Conservation (phyloP, 176 grass and related monocot species). For the Hyparrhenia diplandra region DNA sequence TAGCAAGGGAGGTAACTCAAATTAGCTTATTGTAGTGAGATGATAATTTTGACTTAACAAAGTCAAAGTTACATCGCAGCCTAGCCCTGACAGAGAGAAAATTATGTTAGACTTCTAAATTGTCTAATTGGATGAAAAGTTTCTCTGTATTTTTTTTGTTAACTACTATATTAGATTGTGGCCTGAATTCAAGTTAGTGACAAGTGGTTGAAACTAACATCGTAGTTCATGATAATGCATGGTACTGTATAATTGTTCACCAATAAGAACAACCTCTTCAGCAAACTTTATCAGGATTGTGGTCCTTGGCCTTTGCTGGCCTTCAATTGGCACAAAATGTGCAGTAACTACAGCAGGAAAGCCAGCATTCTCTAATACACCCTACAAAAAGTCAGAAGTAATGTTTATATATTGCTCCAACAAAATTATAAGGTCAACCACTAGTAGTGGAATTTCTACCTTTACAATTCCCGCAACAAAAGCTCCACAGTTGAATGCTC, state of each 20-base stretch:
- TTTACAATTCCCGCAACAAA: slow-evolving; percentile 96
- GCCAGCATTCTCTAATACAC: slow-evolving; percentile 81
- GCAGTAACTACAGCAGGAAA: slow-evolving; percentile 88
- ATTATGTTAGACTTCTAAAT: not conserved
- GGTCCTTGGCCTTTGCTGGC: slow-evolving; percentile 85
- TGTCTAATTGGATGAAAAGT: no score
- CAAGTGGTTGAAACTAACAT: not conserved
- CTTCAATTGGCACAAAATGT: slow-evolving; percentile 88
- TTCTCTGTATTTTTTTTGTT: not conserved
- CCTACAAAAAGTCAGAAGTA: slow-evolving; percentile 31
- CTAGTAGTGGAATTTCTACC: slow-evolving; percentile 39
- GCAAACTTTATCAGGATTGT: slow-evolving; percentile 98
- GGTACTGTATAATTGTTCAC: not conserved
- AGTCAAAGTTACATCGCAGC: not conserved
- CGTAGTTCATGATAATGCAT: not conserved
- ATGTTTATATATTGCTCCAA: not conserved
- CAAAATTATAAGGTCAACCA: not conserved
- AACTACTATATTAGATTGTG: not conserved
- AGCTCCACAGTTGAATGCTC: slow-evolving; percentile 93
- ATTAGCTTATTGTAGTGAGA: not conserved
- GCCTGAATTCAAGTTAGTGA: not conserved
- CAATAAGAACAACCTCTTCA: slow-evolving; percentile 56
- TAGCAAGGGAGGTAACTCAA: not conserved
- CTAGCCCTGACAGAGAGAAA: not conserved
- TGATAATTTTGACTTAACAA: not conserved